Evolutionary conservation across 2,329 filamentous ascomycete genomes (phyloP).

Genomic region (Metarhizium robertsii): DNA sequence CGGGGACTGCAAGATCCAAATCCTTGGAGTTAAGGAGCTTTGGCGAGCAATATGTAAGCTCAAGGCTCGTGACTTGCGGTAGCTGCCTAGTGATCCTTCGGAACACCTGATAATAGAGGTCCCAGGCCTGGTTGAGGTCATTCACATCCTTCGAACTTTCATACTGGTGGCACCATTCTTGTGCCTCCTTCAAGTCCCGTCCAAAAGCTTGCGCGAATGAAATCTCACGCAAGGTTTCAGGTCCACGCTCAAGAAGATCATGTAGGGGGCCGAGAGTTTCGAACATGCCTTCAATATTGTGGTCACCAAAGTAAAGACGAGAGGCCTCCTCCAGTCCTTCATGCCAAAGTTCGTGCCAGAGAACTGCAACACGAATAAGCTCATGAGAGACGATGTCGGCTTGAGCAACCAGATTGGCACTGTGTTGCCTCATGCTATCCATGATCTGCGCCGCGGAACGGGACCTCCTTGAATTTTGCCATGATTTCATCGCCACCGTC

Average conservation of each 20-base stretch:
- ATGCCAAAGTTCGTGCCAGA: constrained; percentile 99
- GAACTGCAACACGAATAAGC: constrained; percentile 87
- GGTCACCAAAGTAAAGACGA: constrained; percentile 90
- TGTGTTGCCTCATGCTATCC: constrained; percentile 96
- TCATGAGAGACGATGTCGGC: constrained; percentile 93
- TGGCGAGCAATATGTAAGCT: constrained; percentile 94
- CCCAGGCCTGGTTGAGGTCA: constrained; percentile 97
- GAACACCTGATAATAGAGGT: constrained; percentile 98
- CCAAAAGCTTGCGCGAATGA: constrained; percentile 98
- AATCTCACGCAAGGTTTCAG: constrained; percentile 88
- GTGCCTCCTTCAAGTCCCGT: constrained; percentile 85
- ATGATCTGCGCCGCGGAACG: constrained; percentile 88
- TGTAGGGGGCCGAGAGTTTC: constrained; percentile 82
- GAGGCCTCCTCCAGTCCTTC: constrained; percentile 96
- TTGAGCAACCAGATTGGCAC: constrained; percentile 84
- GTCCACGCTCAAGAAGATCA: constrained; percentile 80
- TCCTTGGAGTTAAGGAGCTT: constrained; percentile 79
- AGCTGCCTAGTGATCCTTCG: constrained; percentile 88
- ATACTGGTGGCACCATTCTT: constrained; percentile 93
- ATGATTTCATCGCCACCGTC: constrained; percentile 95
- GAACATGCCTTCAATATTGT: constrained; percentile 98
- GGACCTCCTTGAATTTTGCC: constrained; percentile 70
- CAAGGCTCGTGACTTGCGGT: constrained; percentile 83
- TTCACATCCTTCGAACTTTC: constrained; percentile 80
- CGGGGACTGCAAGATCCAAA: constrained; percentile 89